These are phyloP conservation scores for Ophidiomyces ophidiicola DNA, from an alignment of 2,329 filamentous ascomycete genomes.

Conservation along the genomic window DNA sequence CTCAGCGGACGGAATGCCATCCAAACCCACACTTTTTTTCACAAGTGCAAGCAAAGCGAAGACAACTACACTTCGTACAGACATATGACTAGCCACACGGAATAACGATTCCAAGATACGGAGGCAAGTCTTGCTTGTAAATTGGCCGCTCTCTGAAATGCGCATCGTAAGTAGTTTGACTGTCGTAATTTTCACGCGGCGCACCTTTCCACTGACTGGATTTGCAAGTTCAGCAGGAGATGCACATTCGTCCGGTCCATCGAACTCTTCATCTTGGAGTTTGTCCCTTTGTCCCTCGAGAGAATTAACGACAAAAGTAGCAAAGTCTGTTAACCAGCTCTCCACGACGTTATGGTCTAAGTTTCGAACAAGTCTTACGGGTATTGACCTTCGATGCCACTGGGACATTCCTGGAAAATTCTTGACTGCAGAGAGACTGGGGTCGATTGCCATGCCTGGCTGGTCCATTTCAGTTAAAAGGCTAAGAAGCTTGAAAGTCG, in stretches of 20 bases:
- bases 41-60: conserved; percentile 13
- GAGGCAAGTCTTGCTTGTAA: conserved; percentile 6
- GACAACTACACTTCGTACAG: conserved; percentile 13
- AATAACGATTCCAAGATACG: conserved; percentile 13
- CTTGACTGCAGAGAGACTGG: conserved; percentile 12
- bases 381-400: conserved; percentile 14
- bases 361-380: conserved; percentile 4
- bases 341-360: conserved; percentile 11
- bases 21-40: conserved; percentile 1
- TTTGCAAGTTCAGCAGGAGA: not conserved
- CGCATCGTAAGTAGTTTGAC: conserved; percentile 16
- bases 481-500: conserved; percentile 11
- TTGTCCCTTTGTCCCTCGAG: conserved; percentile 1
- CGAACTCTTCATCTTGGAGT: not conserved
- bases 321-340: conserved; percentile 9
- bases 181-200: conserved; percentile 14
- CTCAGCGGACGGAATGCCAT: conserved; percentile 2
- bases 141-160: conserved; percentile 11
- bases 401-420: conserved; percentile 15
- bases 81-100: conserved; percentile 10
- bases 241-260: not conserved
- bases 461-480: conserved; percentile 14
- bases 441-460: conserved; percentile 14
- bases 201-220: not conserved
- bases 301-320: conserved; percentile 7